Evolutionary conservation across 2,329 filamentous ascomycete species (phyloP).

Genomic region (Trichoderma atrobrunneum): DNA sequence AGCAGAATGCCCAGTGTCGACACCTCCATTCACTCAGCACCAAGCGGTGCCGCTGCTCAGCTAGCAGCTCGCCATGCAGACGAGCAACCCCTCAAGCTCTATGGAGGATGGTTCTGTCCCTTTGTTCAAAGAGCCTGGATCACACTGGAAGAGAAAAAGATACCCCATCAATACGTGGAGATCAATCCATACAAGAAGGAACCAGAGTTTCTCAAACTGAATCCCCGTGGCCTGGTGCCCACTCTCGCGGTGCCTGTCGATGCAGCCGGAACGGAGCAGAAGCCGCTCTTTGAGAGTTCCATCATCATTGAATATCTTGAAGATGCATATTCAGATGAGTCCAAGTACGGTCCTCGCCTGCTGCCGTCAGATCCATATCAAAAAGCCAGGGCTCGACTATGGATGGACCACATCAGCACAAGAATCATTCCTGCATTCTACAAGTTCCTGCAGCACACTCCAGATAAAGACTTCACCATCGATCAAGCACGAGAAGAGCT

Average conservation of each 20-base stretch:
- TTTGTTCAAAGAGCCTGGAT: constrained; percentile 72
- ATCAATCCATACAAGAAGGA: constrained; percentile 78
- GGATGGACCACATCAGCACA: constrained; percentile 69
- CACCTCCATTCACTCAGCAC: constrained; percentile 44
- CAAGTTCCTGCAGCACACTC: constrained; percentile 55
- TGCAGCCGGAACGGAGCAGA: constrained; percentile 33
- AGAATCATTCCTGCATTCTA: constrained; percentile 69
- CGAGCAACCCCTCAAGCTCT: constrained; percentile 60
- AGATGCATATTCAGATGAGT: constrained; percentile 58
- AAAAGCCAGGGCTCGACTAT: constrained; percentile 63
- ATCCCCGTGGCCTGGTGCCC: constrained; percentile 73
- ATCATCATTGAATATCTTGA: constrained; percentile 75
- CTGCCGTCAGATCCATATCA: constrained; percentile 62
- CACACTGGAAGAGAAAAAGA: constrained; percentile 68
- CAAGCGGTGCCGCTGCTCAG: constrained; percentile 49
- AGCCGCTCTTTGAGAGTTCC: constrained; percentile 68
- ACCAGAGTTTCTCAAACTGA: constrained; percentile 63
- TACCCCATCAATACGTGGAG: constrained; percentile 72
- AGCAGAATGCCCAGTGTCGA: constrained; percentile 45
- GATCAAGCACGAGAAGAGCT: constrained; percentile 58
- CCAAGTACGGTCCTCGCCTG: constrained; percentile 44
- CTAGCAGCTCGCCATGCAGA: constrained; percentile 46
- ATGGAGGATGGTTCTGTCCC: constrained; percentile 72
- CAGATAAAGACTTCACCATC: constrained; percentile 47
- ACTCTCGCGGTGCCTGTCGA: constrained; percentile 55